Evolutionary conservation across 768 basidiomycete genomes (phyloP), one percentile per base, ranked within the genome.

Genomic region (Coprinopsis cinerea): DNA sequence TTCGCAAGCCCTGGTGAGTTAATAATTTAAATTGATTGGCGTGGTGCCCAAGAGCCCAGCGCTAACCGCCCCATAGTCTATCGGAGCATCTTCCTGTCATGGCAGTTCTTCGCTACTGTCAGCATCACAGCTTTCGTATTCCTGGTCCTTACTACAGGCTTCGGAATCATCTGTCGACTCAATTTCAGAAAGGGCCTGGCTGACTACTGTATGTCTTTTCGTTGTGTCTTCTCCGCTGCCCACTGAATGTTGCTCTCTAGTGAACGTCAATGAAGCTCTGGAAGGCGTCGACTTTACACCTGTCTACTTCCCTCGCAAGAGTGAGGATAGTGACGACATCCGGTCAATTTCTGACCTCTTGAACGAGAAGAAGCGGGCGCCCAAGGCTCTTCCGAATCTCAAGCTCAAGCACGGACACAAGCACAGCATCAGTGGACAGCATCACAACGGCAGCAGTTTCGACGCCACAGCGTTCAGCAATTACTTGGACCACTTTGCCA

Each of bases 161-260:
- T 80, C 9, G 77, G 72, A 5, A 39, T 79, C 37, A 40, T 74
- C n/a, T 81, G 78, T 59, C 67, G 77, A 45, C 49, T 72, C 24
- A 73, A 79, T 54, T 82, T 80, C 56, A 79, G 75, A 9, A 75
- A 71, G 56, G 80, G 79, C 1, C 67, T 81, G 9, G 69, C 70
- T 3, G 74, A 79, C 25, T 81, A 73, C 53, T 61, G 79, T 80
- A 59, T 64, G 75, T 58, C 1, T 40, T 25, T n/a, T 18, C 36
- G 37, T 22, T 24, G 27, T 15, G 5, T n/a, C 24, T 9, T 10
- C 25, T 32, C 23, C 32, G 23, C 9, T 17, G 25, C 28, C 3
- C 28, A 24, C 14, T 17, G 22, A 10, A 18, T 49, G 13, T 34
- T 24, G 18, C 11, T 1, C 9, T 22, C 37, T 37, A 74, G 75